Evolutionary conservation across 805 yeast species (phyloP).

Genomic region (Scheffersomyces ergatensis): DNA sequence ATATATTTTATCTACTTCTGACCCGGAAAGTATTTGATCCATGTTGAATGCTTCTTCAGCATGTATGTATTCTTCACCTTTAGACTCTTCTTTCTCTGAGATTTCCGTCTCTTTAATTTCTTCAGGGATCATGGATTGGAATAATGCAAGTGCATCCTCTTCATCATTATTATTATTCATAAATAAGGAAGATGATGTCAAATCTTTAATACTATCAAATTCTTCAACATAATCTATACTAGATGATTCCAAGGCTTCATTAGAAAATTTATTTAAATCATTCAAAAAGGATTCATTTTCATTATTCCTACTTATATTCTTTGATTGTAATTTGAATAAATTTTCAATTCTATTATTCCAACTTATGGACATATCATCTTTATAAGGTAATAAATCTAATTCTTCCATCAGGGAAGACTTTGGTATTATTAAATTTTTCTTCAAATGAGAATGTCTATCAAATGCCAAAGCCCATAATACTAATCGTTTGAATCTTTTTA

Average conservation of each 20-base stretch:
- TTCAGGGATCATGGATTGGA: background rate
- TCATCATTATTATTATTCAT: slow-evolving; percentile 1
- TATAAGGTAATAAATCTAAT: slow-evolving; percentile 19
- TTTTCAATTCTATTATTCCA: slow-evolving; percentile 27
- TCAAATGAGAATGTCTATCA: slow-evolving; percentile 1
- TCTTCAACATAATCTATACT: background rate
- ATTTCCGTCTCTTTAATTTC: background rate
- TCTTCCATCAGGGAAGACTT: background rate
- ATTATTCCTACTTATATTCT: background rate
- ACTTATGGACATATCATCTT: slow-evolving; percentile 27
- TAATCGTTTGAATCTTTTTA: slow-evolving; percentile 35
- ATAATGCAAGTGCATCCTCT: background rate
- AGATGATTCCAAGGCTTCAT: background rate
- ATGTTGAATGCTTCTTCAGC: background rate
- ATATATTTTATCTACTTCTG: slow-evolving; percentile 20
- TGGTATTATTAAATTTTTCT: background rate
- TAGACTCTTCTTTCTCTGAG: background rate
- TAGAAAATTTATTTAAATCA: slow-evolving; percentile 5
- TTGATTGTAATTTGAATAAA: slow-evolving; percentile 10
- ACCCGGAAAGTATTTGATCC: slow-evolving; percentile 4
- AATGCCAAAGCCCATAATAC: slow-evolving; percentile 35
- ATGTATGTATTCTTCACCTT: background rate
- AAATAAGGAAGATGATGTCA: background rate
- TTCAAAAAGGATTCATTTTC: background rate
- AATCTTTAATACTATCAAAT: background rate